phyloP scores from a whole-genome alignment of 495 filamentous ascomycete species.

The Apiosordaria backusii region DNA sequence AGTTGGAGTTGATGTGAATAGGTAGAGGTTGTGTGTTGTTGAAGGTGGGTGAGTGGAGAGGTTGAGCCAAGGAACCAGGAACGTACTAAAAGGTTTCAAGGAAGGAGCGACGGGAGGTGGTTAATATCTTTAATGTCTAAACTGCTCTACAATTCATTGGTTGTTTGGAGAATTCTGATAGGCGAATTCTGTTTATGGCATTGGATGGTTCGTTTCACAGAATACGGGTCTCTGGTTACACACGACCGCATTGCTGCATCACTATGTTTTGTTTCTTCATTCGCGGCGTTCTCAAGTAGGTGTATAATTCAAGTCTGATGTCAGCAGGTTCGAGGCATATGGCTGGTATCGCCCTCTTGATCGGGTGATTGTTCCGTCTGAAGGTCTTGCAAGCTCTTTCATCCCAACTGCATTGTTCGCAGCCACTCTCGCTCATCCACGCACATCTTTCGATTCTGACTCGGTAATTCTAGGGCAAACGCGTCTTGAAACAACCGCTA shows the following conservation, averaged over 20 bases:
- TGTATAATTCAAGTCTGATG: background rate
- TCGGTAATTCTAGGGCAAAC: background rate
- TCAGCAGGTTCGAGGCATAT: background rate
- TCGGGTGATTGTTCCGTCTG: background rate
- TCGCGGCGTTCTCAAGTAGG: background rate
- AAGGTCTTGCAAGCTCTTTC: background rate
- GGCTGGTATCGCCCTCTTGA: background rate
- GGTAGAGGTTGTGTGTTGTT: background rate
- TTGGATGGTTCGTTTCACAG: background rate
- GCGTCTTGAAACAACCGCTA: background rate
- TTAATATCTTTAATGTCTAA: conserved; percentile 5
- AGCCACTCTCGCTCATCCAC: background rate
- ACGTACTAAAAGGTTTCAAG: background rate
- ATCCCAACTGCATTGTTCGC: background rate
- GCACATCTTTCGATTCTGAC: background rate
- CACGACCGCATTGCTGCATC: background rate
- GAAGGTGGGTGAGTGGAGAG: background rate
- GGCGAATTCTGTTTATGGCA: background rate
- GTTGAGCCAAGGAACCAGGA: background rate
- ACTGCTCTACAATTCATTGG: conserved; percentile 3
- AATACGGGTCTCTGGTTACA: background rate
- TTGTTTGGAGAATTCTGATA: conserved; percentile 3
- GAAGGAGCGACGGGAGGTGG: background rate
- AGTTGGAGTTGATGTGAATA: conserved; percentile 6
- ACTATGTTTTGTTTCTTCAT: too few species aligned